phyloP scores from a whole-genome alignment of 768 basidiomycete genomes.

The Mycena galericulata region DNA sequence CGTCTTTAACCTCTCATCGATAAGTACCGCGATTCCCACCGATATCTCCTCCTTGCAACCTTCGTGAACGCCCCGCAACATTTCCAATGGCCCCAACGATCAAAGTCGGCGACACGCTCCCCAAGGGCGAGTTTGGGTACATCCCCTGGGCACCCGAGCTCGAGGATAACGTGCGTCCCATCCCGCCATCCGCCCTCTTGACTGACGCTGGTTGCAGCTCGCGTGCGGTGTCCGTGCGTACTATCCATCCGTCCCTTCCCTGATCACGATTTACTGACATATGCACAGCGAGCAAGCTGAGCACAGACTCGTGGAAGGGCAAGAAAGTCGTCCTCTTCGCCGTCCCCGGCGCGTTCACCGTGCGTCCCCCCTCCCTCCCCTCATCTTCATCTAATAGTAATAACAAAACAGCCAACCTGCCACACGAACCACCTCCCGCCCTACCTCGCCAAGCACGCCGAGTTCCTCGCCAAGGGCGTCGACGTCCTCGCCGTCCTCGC shows the following conservation, averaged over 20 bases:
- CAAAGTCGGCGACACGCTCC: conserved; percentile 65
- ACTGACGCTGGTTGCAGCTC: conserved; percentile 50
- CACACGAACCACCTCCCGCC: conserved; percentile 71
- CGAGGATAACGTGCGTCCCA: conserved; percentile 64
- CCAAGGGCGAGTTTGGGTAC: conserved; percentile 58
- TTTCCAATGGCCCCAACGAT: conserved; percentile 54
- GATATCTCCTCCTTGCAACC: no score
- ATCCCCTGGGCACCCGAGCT: conserved; percentile 73
- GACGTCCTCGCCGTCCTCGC: conserved; percentile 78
- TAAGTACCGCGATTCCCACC: no score
- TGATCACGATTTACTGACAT: conserved; percentile 6
- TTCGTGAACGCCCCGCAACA: no score
- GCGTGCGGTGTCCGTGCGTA: conserved; percentile 76
- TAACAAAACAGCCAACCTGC: conserved; percentile 68
- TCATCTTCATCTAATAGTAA: conserved; percentile 57
- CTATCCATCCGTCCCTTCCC: neutral
- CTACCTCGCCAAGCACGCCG: conserved; percentile 76
- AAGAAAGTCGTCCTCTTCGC: conserved; percentile 86
- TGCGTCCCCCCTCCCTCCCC: conserved; percentile 46
- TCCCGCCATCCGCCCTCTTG: neutral
- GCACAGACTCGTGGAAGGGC: conserved; percentile 77
- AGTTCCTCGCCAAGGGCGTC: conserved; percentile 84
- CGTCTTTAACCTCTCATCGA: no score
- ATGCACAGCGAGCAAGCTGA: conserved; percentile 61
- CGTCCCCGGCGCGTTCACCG: conserved; percentile 87